Percentiles rank a stretch among this genome's conserved stretches.
These are phyloP conservation scores for Chalaropsis ovoidea DNA, from an alignment of 2,329 filamentous ascomycete species.

Conservation along the genomic window DNA sequence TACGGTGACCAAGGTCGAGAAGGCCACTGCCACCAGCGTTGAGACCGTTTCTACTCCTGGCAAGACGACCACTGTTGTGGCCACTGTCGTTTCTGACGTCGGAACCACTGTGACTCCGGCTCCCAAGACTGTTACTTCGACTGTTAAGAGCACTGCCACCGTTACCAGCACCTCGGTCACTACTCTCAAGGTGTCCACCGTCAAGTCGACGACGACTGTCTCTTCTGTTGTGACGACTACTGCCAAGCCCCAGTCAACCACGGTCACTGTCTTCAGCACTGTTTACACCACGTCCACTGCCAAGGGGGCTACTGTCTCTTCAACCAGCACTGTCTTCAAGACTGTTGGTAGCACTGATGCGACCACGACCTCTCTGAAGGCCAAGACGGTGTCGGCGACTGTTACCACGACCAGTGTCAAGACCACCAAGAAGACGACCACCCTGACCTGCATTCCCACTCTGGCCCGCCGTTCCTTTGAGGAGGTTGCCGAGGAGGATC, in stretches of 20 bases:
- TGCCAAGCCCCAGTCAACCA: slow-evolving; percentile 2
- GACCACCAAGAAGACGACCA: slow-evolving; percentile 17
- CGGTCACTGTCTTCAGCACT: neutral
- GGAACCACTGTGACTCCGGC: slow-evolving; percentile 8
- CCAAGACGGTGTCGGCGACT: slow-evolving; percentile 3
- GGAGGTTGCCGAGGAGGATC: slow-evolving; percentile 11
- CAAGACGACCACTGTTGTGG: slow-evolving; percentile 14
- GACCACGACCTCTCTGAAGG: slow-evolving; percentile 15
- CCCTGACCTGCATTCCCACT: slow-evolving; percentile 9
- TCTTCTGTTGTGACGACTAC: slow-evolving; percentile 9
- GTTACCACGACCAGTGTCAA: neutral
- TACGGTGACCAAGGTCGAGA: slow-evolving; percentile 11
- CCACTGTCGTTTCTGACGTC: slow-evolving; percentile 3
- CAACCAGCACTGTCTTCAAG: slow-evolving; percentile 12
- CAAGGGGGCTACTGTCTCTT: neutral
- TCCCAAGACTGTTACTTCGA: slow-evolving; percentile 6
- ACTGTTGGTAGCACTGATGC: slow-evolving; percentile 17
- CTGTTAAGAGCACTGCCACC: slow-evolving; percentile 3
- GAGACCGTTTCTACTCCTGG: neutral
- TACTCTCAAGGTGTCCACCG: slow-evolving; percentile 16
- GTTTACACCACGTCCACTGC: neutral
- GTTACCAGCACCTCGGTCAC: slow-evolving; percentile 3
- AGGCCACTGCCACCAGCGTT: neutral
- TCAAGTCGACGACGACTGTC: slow-evolving; percentile 13
- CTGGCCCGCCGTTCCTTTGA: slow-evolving; percentile 8